These are phyloP conservation scores for Byssothecium circinans DNA, from an alignment of 2,329 filamentous ascomycete species.

Conservation along the genomic window DNA sequence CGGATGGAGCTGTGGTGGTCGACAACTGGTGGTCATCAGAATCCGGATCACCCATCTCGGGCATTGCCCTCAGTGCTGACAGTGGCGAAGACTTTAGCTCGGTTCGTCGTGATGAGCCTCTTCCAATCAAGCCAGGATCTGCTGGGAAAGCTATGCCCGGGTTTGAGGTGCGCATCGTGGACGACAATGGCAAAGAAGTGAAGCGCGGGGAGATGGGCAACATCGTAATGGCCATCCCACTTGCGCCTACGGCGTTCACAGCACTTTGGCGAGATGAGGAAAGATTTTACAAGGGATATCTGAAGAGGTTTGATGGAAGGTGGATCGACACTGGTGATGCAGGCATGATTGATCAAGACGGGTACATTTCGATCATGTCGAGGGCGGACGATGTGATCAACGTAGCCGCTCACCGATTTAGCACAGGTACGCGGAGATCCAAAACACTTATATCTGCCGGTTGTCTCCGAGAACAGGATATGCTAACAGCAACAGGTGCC, in stretches of 20 bases:
- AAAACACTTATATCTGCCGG: background rate
- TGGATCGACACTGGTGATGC: constrained; percentile 94
- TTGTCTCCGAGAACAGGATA: background rate
- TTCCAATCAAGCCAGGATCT: constrained; percentile 76
- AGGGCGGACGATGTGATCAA: constrained; percentile 87
- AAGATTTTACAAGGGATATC: constrained; percentile 81
- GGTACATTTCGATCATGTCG: constrained; percentile 65
- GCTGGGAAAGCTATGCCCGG: constrained; percentile 91
- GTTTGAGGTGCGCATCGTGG: constrained; percentile 82
- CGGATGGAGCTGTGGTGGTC: constrained; percentile 63
- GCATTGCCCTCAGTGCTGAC: constrained; percentile 64
- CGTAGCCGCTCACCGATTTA: constrained; percentile 89
- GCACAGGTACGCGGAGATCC: constrained; percentile 64
- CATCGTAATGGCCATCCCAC: constrained; percentile 79
- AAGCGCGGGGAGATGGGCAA: constrained; percentile 81
- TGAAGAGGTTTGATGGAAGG: constrained; percentile 76
- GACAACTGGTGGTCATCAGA: constrained; percentile 78
- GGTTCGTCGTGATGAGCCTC: constrained; percentile 48
- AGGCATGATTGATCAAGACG: constrained; percentile 78
- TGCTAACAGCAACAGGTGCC: constrained; percentile 59
- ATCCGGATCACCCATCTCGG: constrained; percentile 69
- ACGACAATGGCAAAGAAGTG: constrained; percentile 76
- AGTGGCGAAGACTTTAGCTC: constrained; percentile 59
- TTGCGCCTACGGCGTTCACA: constrained; percentile 84
- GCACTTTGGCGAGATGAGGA: constrained; percentile 85